Evolutionary conservation across 805 yeast genomes (phyloP).

Genomic region (Candida odintsovae): DNA sequence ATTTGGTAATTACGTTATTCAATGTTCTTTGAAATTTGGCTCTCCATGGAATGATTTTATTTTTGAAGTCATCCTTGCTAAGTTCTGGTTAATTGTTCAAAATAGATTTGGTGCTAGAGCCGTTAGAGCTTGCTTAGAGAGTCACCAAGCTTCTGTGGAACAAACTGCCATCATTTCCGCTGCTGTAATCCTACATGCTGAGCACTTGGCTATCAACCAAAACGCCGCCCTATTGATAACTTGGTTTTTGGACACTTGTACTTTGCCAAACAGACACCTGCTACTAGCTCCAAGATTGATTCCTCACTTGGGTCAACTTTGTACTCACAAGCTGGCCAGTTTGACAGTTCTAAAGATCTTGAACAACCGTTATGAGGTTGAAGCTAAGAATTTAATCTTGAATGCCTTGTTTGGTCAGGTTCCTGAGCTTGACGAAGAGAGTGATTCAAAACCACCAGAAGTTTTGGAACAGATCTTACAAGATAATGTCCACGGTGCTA

Average conservation of each 20-base stretch:
- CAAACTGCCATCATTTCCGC: slow-evolving; percentile 71
- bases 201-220: slow-evolving; percentile 71
- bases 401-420: slow-evolving; percentile 58
- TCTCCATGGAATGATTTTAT: slow-evolving; percentile 86
- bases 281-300: slow-evolving; percentile 58
- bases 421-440: slow-evolving; percentile 12
- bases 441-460: slow-evolving; percentile 32
- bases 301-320: slow-evolving; percentile 56
- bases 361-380: slow-evolving; percentile 58
- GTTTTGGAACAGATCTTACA: slow-evolving; percentile 53
- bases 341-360: slow-evolving; percentile 75
- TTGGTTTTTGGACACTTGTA: slow-evolving; percentile 89
- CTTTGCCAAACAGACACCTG: slow-evolving; percentile 55
- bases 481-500: slow-evolving; percentile 66
- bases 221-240: slow-evolving; percentile 88
- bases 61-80: slow-evolving; percentile 72
- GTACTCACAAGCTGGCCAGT: slow-evolving; percentile 81
- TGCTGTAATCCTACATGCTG: slow-evolving; percentile 71
- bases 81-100: slow-evolving; percentile 74
- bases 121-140: slow-evolving; percentile 86
- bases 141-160: slow-evolving; percentile 58
- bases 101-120: slow-evolving; percentile 96
- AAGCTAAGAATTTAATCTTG: slow-evolving; percentile 57
- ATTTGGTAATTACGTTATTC: slow-evolving; percentile 94
- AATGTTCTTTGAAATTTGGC: slow-evolving; percentile 88